A percentile compares a stretch with the other conserved stretches of the same genome.
phyloP scores from a whole-genome alignment of 441 rosid genomes.

The Eruca vesicaria region DNA sequence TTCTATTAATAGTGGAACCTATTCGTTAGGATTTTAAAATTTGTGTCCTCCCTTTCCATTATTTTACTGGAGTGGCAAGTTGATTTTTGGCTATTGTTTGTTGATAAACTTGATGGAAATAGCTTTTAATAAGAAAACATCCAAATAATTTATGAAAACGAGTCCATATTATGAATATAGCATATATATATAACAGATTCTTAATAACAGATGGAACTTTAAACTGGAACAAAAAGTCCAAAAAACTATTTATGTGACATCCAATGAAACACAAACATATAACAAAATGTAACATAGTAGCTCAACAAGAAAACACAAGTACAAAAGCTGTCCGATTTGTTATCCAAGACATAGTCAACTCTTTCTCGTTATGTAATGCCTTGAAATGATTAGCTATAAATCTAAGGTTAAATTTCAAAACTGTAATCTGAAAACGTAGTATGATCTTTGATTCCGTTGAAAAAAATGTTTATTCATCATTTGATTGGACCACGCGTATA shows the following conservation, averaged over 20 bases:
- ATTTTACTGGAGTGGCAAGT: slow-evolving; percentile 13
- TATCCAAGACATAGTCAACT: background rate
- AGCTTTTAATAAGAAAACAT: background rate
- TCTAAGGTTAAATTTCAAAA: background rate
- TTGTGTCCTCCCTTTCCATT: background rate
- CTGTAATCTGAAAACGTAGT: background rate
- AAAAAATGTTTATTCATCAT: too few species aligned
- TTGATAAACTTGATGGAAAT: background rate
- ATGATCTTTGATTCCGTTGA: background rate
- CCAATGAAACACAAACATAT: background rate
- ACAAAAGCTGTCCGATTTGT: background rate
- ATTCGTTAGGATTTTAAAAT: background rate
- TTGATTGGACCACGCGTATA: background rate
- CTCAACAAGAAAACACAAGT: background rate
- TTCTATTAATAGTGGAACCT: background rate
- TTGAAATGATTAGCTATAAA: background rate
- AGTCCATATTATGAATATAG: background rate
- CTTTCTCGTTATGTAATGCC: background rate
- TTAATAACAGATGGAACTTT: background rate
- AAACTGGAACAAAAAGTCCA: background rate
- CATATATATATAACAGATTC: background rate
- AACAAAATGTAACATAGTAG: background rate
- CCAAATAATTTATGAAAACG: background rate
- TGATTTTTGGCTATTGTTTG: background rate
- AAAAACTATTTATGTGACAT: background rate